Percentiles rank a stretch among this genome's conserved stretches.
Conservation (phyloP, 352 stramenopile genomes). For the Plasmopara halstedii region DNA sequence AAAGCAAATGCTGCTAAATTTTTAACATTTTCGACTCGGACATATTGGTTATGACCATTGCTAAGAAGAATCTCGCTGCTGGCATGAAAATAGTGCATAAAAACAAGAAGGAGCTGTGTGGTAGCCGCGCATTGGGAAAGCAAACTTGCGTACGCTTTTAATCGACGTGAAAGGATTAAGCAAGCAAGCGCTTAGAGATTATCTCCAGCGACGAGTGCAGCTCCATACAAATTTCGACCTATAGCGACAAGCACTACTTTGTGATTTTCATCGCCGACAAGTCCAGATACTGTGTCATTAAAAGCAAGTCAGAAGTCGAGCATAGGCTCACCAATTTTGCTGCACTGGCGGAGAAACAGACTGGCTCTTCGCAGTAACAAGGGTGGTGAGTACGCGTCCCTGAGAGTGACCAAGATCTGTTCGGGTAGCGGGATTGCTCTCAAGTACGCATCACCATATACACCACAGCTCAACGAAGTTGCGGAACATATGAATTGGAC, state of each 20-base stretch:
- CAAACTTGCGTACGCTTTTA: background rate
- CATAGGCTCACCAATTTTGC: background rate
- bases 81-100: background rate
- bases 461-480: background rate
- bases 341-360: background rate
- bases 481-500: background rate
- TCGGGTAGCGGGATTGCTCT: background rate
- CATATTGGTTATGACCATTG: background rate
- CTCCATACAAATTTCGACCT: background rate
- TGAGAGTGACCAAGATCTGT: background rate
- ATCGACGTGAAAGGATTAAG: background rate
- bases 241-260: background rate
- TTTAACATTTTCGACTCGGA: background rate
- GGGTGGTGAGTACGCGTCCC: background rate
- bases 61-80: background rate
- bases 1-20: slow-evolving; percentile 5
- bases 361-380: background rate
- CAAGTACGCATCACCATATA: background rate
- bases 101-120: background rate
- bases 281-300: background rate
- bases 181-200: background rate
- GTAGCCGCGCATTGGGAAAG: background rate
- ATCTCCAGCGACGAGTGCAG: background rate
- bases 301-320: background rate
- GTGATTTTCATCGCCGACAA: background rate